phyloP scores from a whole-genome alignment of 2,329 filamentous ascomycete genomes.

The Aspergillus clavatus region DNA sequence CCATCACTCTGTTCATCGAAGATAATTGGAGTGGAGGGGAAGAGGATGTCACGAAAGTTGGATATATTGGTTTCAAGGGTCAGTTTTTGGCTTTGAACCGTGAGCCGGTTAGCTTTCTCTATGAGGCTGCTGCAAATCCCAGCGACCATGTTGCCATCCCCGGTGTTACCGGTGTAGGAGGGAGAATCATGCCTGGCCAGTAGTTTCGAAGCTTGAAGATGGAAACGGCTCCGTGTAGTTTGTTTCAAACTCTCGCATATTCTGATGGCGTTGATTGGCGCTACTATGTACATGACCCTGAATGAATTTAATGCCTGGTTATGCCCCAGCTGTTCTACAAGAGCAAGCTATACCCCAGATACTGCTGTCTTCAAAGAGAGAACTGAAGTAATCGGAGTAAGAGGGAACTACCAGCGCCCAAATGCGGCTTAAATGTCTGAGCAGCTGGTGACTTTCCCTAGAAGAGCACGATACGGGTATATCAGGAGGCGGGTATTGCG shows the following conservation, averaged over 20 bases:
- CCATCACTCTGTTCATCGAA: slow-evolving; percentile 78
- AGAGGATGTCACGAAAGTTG: slow-evolving; percentile 72
- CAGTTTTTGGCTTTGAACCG: slow-evolving; percentile 84
- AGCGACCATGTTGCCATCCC: slow-evolving; percentile 63
- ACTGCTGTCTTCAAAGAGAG: slow-evolving; percentile 3
- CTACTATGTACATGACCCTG: background rate
- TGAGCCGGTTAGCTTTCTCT: slow-evolving; percentile 79
- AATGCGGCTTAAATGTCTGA: slow-evolving; percentile 18
- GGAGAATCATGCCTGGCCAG: slow-evolving; percentile 40
- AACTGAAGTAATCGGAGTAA: slow-evolving; percentile 1
- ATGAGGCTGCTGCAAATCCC: slow-evolving; percentile 91
- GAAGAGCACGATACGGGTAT: background rate
- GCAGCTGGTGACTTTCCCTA: background rate
- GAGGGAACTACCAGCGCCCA: slow-evolving; percentile 21
- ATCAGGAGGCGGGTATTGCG: slow-evolving; percentile 12
- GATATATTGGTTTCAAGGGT: slow-evolving; percentile 87
- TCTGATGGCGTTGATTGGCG: background rate
- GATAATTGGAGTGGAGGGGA: slow-evolving; percentile 82
- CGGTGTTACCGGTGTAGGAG: slow-evolving; percentile 38
- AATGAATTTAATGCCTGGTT: background rate
- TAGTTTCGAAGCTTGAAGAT: too few species aligned
- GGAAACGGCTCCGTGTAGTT: too few species aligned
- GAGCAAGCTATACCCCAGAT: slow-evolving; percentile 2
- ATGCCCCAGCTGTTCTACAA: background rate
- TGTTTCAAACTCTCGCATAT: background rate